Base-by-base conservation (phyloP, 129 eudicot species). In the Arctium lappa region DNA sequence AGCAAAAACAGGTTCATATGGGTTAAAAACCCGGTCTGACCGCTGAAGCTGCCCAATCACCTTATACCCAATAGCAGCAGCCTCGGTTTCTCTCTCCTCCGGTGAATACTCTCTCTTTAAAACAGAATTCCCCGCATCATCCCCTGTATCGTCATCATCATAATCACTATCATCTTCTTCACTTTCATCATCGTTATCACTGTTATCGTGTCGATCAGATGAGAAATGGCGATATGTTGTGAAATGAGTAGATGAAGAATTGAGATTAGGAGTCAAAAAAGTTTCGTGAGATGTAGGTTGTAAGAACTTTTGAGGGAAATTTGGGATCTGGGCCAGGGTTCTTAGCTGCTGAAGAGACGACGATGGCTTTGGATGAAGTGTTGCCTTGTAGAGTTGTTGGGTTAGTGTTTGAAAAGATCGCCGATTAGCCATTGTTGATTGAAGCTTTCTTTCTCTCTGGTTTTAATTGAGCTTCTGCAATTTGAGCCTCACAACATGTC, bases 1-100 rank as follows among this genome's bases (percentile, higher is more conserved):
- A 7, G 98, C 99, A 60, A 91, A 93, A 42, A 91, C 95, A 15
- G 99, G 94, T 82, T 93, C 97, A 72, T 93, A 95, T 6, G 79
- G 77, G 73, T 93, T 93, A 77, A 90, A 89, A 74, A 90, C 94
- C 30, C 91, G 86, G 32, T 95, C 99, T 0, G 92, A 86, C 10
- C 82, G 80, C 81, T 89, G 82, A 16, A 96, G 90, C 29, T 88
- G 98, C 34, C 97, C 98, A 46, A 90, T 72, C 44, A 96, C 97
- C 78, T 82, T 85, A 79, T 96, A 96, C 38, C 99, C 99, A 78
- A 96, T 93, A 12, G 87, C 92, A 63, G 89, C 88, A 62, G 99
- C 97, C 69, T 93, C 98, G 6, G 33, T 29, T 46, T 85, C 92
- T 75, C 85, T 93, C 83, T 93, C 98, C 79, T 95, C 95, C 8